Evolutionary conservation across 371 early-diverging fungal genomes (phyloP), one percentile per base, ranked within the genome.

Genomic region (Mortierella sp.): DNA sequence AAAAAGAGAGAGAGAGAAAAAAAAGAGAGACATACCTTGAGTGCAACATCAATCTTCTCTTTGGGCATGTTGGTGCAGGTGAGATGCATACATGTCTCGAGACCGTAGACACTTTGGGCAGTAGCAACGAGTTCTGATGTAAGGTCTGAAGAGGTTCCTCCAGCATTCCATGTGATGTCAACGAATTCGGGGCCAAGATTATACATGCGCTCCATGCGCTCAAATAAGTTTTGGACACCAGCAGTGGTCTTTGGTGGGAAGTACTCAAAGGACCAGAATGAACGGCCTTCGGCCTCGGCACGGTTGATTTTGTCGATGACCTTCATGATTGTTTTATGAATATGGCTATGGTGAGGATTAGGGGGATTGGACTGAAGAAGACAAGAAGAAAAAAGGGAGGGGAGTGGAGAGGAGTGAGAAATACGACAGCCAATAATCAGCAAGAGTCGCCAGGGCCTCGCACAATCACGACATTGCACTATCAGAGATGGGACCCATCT

Each of bases 121-220:
- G 93, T 94, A 10, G 91, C 85, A 82, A 94, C 94, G 58, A 94
- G 88, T 72, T 93, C 94, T n/a, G 87, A 73, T 13, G 96, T 96
- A 63, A 96, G 86, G 72, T 96, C 94, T 15, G 94, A 93, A 41
- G 94, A 92, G 58, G 90, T 88, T 47, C 97, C 97, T 60, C 97
- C 97, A 72, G 96, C 96, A 75, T 93, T 92, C 97, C 97, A 97
- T n/a, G 97, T 97, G 38, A 97, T 93, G 83, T 97, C 97, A 67
- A 97, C 92, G 77, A 96, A 97, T 85, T 94, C 93, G 52, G 97
- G 97, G 0, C 95, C 95, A n/a, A 96, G 88, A 36, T 84, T 84
- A 84, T 94, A 93, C 97, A 96, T 97, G 79, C 96, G 90, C 82
- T 92, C 93, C 87, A 97, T 91, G 68, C 97, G 94, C 76, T 95